Conservation (phyloP, 2,329 filamentous ascomycete genomes). For the Capronia americana region DNA sequence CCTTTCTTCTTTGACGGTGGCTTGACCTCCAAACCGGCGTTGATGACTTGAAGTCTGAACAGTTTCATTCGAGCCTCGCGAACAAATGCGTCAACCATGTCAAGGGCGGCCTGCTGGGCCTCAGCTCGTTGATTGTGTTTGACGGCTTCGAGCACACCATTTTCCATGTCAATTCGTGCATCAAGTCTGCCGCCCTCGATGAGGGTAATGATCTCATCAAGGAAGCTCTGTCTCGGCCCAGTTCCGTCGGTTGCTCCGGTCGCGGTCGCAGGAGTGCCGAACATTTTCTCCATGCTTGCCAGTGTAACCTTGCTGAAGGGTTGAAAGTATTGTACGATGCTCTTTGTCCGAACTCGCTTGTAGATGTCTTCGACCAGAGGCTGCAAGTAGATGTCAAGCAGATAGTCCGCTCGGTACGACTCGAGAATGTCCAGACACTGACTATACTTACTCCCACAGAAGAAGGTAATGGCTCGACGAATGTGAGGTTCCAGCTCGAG, state of each 20-base stretch:
- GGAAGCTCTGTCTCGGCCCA: slow-evolving; percentile 41
- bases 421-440: slow-evolving; percentile 83
- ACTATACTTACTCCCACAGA: slow-evolving; percentile 88
- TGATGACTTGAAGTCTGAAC: slow-evolving; percentile 75
- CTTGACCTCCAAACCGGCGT: slow-evolving; percentile 76
- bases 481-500: slow-evolving; percentile 94
- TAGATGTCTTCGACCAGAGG: slow-evolving; percentile 75
- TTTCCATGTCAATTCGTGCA: slow-evolving; percentile 83
- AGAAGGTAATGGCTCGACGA: slow-evolving; percentile 85
- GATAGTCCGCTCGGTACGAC: slow-evolving; percentile 80
- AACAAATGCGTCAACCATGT: slow-evolving; percentile 73
- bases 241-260: slow-evolving; percentile 52
- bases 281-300: slow-evolving; percentile 76
- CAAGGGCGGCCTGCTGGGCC: slow-evolving; percentile 73
- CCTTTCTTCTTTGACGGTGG: slow-evolving; percentile 38
- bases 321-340: slow-evolving; percentile 89
- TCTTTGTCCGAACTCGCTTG: slow-evolving; percentile 79
- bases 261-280: slow-evolving; percentile 61
- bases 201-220: slow-evolving; percentile 74
- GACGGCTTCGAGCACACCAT: slow-evolving; percentile 77
- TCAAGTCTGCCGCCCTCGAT: slow-evolving; percentile 75
- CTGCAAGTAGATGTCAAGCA: slow-evolving; percentile 87
- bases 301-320: slow-evolving; percentile 89
- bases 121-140: slow-evolving; percentile 69
- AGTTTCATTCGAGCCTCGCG: slow-evolving; percentile 77